Evolutionary conservation across 345 rosid species (phyloP), one percentile per base, ranked within the genome.

Genomic region (Citrus inodora): DNA sequence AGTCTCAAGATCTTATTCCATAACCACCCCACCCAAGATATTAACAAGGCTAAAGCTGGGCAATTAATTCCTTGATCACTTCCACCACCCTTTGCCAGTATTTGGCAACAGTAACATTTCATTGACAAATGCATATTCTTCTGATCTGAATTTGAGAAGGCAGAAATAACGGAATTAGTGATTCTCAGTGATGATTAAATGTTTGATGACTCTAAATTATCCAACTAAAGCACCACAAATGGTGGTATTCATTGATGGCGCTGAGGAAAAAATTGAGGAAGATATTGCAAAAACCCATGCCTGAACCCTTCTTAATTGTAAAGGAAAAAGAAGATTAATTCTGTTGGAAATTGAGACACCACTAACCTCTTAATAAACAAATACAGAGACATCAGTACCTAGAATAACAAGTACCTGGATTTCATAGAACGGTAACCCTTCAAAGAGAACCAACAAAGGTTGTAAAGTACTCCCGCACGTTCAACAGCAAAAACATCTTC

Each of bases 401-500:
- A 66, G 11, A 30, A 13, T 58, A 16, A 65, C n/a, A 74, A 77
- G 78, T 91, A 94, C 98, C 97, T 87, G 83, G 73, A 71, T 76
- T 81, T 84, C 83, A 87, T 88, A 61, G 84, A 85, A 76, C 35
- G 79, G 78, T 84, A 88, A 81, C 79, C 80, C 86, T 85, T 83
- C 86, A 96, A 77, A 78, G 83, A 82, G 40, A 89, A 82, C 98
- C 93, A 88, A 82, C 95, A 85, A 62, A 92, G 69, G 55, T 76
- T 76, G 85, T 89, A 91, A 63, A 96, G 90, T 64, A 90, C 70
- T 61, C 80, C 80, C 51, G 97, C 97, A 69, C 90, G 93, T 76
- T 96, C 97, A 80, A 91, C 75, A 38, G 90, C 89, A 72, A 96
- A 88, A 61, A 85, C 78, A 86, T 94, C 95, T 63, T 84, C 86